Evolutionary conservation across 495 filamentous ascomycete genomes (phyloP), one percentile per base, ranked within the genome.

Genomic region (Aspergillus sclerotiicarbonarius): DNA sequence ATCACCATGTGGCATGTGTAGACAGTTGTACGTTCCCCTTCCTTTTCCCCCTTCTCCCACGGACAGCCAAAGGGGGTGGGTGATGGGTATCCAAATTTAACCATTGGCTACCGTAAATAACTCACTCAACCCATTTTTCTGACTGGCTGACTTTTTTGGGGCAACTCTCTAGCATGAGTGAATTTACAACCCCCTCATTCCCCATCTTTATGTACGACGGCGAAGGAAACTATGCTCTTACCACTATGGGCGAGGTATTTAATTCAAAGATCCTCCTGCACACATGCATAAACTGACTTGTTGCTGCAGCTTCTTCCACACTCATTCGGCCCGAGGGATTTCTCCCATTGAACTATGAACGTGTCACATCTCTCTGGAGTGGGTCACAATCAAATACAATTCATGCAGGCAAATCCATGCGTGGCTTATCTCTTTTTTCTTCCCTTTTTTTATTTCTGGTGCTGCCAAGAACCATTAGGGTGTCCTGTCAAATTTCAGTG

Each of bases 181-280:
- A 95, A 70, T 95, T 95, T 64, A 87, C 84, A 53, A 71, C 80
- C 7, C 66, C 85, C 15, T 74, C 76, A 0, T 84, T 82, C 50
- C 93, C 91, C 0, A 81, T 97, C n/a, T 87, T 96, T 65, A 93
- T 98, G 94, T 92, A 91, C 70, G 91, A 92, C 67, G 86, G 80
- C 53, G 78, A 90, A 44, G 86, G 84, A 4, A 77, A 84, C 29
- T 89, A 81, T 59, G 78, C 80, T 8, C 81, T 92, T n/a, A 84
- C 81, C 77, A 90, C 82, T 41, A 78, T 97, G 58, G 84, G 83
- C 51, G 82, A 91, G 80, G 88, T 90, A 75, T 60, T 29, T 51
- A 12, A 12, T 45, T 29, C 20, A 37, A 21, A 25, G 5, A 25
- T 47, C 8, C 30, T 31, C 32, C 32, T 52, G 39, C 30, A 12